These are phyloP conservation scores for Ogataea pignaliae DNA, from an alignment of 805 yeast genomes.

Conservation along the genomic window DNA sequence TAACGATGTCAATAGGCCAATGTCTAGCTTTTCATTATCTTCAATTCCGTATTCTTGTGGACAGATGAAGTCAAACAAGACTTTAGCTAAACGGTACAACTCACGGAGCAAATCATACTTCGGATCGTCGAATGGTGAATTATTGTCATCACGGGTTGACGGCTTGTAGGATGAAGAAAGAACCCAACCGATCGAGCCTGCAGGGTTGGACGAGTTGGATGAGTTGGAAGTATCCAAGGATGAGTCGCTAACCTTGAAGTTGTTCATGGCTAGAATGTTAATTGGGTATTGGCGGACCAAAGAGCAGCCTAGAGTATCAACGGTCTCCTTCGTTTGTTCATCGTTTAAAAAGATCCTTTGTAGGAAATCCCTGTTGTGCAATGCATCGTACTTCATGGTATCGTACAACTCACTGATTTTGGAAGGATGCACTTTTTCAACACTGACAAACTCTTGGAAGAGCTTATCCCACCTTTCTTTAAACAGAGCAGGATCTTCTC, in stretches of 20 bases:
- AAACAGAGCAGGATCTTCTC: conserved; percentile 86
- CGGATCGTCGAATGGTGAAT: conserved; percentile 68
- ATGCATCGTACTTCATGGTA: conserved; percentile 97
- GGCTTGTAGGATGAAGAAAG: conserved; percentile 33
- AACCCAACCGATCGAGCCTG: conserved; percentile 75
- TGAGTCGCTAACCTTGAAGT: conserved; percentile 55
- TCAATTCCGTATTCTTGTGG: conserved; percentile 99
- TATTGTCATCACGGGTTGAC: conserved; percentile 23
- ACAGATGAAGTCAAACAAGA: conserved; percentile 92
- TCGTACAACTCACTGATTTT: conserved; percentile 95
- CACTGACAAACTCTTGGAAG: conserved; percentile 84
- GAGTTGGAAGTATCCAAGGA: conserved; percentile 22
- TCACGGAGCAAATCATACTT: conserved; percentile 80
- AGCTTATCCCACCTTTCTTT: conserved; percentile 97
- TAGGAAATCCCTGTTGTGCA: conserved; percentile 88
- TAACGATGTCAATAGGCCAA: conserved; percentile 88
- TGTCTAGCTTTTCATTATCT: conserved; percentile 90
- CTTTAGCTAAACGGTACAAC: conserved; percentile 84
- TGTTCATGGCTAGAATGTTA: conserved; percentile 70
- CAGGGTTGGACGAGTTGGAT: conserved; percentile 29
- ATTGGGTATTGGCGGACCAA: conserved; percentile 71
- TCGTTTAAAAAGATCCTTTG: conserved; percentile 75
- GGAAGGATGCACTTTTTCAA: conserved; percentile 96
- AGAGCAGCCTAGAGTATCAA: conserved; percentile 40
- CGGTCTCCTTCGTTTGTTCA: conserved; percentile 32